Conservation (phyloP, 2,329 filamentous ascomycete genomes). For the Sporothrix globosa region DNA sequence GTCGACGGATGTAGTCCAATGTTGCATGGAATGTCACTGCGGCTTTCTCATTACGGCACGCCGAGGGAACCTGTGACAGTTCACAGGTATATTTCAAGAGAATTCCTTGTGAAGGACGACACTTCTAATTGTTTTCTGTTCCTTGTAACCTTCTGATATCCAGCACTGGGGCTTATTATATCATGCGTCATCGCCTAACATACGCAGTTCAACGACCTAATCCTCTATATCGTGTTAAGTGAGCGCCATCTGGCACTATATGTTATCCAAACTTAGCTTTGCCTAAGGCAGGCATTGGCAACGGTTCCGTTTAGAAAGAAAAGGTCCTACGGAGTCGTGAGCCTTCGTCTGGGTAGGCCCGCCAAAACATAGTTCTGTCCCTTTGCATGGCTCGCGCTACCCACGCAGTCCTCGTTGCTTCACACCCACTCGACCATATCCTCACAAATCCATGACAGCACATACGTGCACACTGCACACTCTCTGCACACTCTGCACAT, state of each 20-base stretch:
- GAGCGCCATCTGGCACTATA: background rate
- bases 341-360: background rate
- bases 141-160: background rate
- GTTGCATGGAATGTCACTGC: background rate
- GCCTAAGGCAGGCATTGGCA: background rate
- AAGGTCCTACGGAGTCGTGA: background rate
- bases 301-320: background rate
- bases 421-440: slow-evolving; percentile 6
- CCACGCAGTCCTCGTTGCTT: background rate
- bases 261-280: background rate
- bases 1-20: background rate
- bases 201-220: too few relatives aligned
- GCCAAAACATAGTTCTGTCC: background rate
- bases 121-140: background rate
- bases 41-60: background rate
- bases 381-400: background rate
- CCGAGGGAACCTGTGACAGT: background rate
- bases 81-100: background rate
- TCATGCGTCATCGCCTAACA: background rate
- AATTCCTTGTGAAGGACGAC: background rate
- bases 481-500: too few relatives aligned
- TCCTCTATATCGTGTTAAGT: background rate
- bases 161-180: too few relatives aligned
- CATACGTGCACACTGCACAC: background rate
- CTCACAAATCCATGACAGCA: slow-evolving; percentile 5